Percentiles rank a stretch among this genome's conserved stretches.
Evolutionary conservation across 139 green algal genomes (phyloP).

Genomic region (Tetraselmis chui): DNA sequence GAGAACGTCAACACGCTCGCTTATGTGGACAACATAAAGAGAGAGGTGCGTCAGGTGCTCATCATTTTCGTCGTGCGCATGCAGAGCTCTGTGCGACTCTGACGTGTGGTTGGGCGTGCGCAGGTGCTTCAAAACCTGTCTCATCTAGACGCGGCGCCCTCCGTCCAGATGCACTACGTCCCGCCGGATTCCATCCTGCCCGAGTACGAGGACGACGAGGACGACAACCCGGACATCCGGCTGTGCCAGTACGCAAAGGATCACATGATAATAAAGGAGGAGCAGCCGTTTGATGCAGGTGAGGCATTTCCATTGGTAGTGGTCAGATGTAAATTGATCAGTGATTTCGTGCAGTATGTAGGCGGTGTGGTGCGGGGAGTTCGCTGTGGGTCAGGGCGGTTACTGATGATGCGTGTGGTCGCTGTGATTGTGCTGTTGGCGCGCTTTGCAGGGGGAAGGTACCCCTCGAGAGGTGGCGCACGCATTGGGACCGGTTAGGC

Average conservation of each 20-base stretch:
- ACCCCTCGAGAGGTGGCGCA: neutral
- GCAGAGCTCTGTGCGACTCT: neutral
- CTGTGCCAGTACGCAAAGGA: slow-evolving; percentile 21
- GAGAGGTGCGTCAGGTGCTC: slow-evolving; percentile 5
- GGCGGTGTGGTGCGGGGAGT: no score
- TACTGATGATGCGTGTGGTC: no score
- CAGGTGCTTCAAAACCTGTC: slow-evolving; percentile 61
- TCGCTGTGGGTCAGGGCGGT: no score
- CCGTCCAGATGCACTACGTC: slow-evolving; percentile 51
- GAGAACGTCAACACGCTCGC: slow-evolving; percentile 61
- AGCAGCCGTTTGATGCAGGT: slow-evolving; percentile 7
- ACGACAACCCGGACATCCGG: slow-evolving; percentile 15
- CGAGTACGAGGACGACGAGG: slow-evolving; percentile 20
- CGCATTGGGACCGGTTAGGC: neutral
- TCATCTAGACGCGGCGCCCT: slow-evolving; percentile 54
- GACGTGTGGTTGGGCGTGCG: neutral
- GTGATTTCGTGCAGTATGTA: no score
- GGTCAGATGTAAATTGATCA: no score
- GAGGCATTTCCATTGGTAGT: no score
- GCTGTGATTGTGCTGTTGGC: no score
- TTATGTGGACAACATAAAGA: slow-evolving; percentile 64
- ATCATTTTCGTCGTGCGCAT: neutral
- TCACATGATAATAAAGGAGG: slow-evolving; percentile 11
- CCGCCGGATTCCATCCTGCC: slow-evolving; percentile 12
- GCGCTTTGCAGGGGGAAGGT: neutral